phyloP scores from a whole-genome alignment of 495 filamentous ascomycete genomes.

The Massariosphaeria phaeospora region DNA sequence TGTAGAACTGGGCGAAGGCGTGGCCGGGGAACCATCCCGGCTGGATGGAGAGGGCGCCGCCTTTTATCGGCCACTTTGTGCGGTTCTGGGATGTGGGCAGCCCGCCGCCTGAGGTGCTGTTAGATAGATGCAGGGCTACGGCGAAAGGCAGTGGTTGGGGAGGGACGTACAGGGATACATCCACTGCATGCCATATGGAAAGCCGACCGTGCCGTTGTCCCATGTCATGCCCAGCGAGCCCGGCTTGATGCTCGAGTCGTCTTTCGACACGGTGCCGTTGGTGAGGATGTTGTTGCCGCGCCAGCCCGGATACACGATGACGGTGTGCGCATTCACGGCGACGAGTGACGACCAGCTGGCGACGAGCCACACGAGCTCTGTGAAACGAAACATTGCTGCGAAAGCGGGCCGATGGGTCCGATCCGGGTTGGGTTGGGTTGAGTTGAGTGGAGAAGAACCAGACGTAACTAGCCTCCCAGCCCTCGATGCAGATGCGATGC shows the following conservation, averaged over 20 bases:
- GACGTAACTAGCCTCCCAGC: too few species aligned
- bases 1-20: conserved; percentile 74
- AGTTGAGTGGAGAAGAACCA: too few species aligned
- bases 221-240: conserved; percentile 45
- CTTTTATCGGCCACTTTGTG: conserved; percentile 82
- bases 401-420: neutral
- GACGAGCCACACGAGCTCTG: conserved; percentile 41
- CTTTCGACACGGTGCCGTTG: conserved; percentile 51
- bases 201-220: conserved; percentile 45
- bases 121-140: conserved; percentile 2
- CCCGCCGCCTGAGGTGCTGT: conserved; percentile 66
- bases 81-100: conserved; percentile 73
- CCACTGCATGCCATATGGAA: conserved; percentile 96
- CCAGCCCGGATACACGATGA: conserved; percentile 91
- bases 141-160: neutral
- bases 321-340: conserved; percentile 74
- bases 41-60: conserved; percentile 82
- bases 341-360: conserved; percentile 41
- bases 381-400: conserved; percentile 20
- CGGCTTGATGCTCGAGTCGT: conserved; percentile 37
- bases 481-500: too few species aligned
- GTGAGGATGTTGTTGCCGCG: conserved; percentile 87
- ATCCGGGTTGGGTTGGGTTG: too few species aligned
- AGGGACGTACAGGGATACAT: conserved; percentile 84
- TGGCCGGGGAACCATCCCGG: conserved; percentile 97